Conservation (phyloP, 441 rosid species). For the Mallotus repandus region DNA sequence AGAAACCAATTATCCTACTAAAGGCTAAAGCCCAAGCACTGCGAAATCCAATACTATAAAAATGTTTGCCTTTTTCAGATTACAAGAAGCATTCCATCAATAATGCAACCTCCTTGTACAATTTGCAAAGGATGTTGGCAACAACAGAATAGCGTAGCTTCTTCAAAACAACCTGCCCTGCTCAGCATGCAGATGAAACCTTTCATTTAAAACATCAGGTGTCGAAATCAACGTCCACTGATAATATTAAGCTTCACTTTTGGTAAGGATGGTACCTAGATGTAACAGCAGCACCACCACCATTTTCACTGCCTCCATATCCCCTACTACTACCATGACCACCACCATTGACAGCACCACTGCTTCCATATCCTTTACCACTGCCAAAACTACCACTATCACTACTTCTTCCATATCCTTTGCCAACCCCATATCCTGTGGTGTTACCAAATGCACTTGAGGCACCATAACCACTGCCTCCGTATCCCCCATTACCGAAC, state of each 20-base stretch:
- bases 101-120: slow-evolving; percentile 5
- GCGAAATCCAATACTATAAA: slow-evolving; percentile 7
- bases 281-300: slow-evolving; percentile 14
- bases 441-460: slow-evolving; percentile 36
- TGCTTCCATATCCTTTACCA: slow-evolving; percentile 29
- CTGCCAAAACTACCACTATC: slow-evolving; percentile 38
- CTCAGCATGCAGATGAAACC: neutral
- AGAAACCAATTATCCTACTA: slow-evolving; percentile 7
- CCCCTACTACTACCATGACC: slow-evolving; percentile 13
- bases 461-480: slow-evolving; percentile 36
- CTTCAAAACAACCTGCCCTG: slow-evolving; percentile 1
- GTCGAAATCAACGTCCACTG: neutral
- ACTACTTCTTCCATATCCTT: slow-evolving; percentile 31
- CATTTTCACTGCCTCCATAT: slow-evolving; percentile 20
- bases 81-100: neutral
- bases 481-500: slow-evolving; percentile 46
- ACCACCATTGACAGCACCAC: slow-evolving; percentile 25
- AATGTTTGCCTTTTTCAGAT: neutral
- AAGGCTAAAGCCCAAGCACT: neutral
- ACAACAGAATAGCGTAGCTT: slow-evolving; percentile 7
- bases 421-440: slow-evolving; percentile 38
- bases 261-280: slow-evolving; percentile 33
- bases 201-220: neutral
- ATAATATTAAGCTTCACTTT: slow-evolving; percentile 20
- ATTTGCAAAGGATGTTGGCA: neutral